Evolutionary conservation across 2,329 filamentous ascomycete genomes (phyloP).

Genomic region (Stagonosporopsis vannaccii): DNA sequence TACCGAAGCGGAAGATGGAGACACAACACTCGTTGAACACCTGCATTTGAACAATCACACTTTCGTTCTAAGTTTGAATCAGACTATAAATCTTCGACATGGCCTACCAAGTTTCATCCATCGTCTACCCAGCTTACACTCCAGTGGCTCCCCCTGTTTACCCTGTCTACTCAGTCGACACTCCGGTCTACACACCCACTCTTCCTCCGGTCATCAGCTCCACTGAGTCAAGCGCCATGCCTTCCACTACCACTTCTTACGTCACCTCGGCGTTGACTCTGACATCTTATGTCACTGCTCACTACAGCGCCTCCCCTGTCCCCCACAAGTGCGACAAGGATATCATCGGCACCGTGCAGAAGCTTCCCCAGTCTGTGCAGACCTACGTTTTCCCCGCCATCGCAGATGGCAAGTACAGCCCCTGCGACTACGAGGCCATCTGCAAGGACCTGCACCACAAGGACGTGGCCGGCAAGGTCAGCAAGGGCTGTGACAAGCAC

Average conservation of each 20-base stretch:
- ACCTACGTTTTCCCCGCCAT: conserved; percentile 21
- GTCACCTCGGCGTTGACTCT: conserved; percentile 13
- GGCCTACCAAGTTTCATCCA: conserved; percentile 19
- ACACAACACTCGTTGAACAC: conserved; percentile 13
- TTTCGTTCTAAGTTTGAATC: conserved; percentile 16
- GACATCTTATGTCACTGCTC: conserved; percentile 18
- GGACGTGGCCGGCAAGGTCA: conserved; percentile 13
- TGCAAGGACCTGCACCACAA: conserved; percentile 6
- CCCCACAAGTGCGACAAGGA: conserved; percentile 15
- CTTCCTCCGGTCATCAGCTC: neutral
- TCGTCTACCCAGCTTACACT: conserved; percentile 14
- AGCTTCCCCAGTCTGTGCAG: conserved; percentile 15
- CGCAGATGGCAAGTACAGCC: conserved; percentile 15
- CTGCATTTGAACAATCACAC: conserved; percentile 9
- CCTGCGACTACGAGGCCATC: conserved; percentile 10
- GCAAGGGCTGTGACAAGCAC: conserved; percentile 8
- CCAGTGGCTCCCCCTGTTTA: conserved; percentile 9
- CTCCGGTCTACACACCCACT: neutral
- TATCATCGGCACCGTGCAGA: conserved; percentile 12
- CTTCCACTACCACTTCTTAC: conserved; percentile 17
- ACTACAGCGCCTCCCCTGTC: conserved; percentile 4
- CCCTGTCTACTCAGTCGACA: neutral
- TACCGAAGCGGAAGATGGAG: conserved; percentile 3
- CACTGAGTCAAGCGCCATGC: neutral
- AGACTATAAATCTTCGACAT: conserved; percentile 13